Evolutionary conservation across 2,329 filamentous ascomycete genomes (phyloP).

Genomic region (Metarhizium anisopliae): DNA sequence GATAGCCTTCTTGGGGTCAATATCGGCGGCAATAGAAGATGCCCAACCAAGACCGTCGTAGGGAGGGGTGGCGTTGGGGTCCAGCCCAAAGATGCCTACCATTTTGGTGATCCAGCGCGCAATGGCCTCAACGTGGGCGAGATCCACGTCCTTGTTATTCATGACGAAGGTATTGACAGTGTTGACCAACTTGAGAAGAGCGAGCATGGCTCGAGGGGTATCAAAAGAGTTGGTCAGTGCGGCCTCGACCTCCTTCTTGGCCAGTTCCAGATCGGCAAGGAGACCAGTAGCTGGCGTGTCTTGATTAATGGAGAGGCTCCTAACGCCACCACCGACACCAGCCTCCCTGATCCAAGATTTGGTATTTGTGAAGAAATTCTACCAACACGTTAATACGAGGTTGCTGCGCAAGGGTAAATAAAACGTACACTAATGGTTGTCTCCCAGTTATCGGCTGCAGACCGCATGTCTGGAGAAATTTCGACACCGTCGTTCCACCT

Average conservation of each 20-base stretch:
- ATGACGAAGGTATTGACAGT: slow-evolving; percentile 59
- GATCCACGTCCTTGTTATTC: slow-evolving; percentile 35
- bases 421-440: slow-evolving; percentile 56
- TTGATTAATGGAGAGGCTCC: slow-evolving; percentile 28
- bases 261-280: slow-evolving; percentile 37
- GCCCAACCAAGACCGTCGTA: slow-evolving; percentile 51
- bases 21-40: slow-evolving; percentile 27
- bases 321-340: slow-evolving; percentile 23
- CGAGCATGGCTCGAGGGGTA: slow-evolving; percentile 68
- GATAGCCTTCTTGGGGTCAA: slow-evolving; percentile 37
- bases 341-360: slow-evolving; percentile 45
- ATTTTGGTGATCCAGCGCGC: slow-evolving; percentile 78
- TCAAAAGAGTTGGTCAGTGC: slow-evolving; percentile 81
- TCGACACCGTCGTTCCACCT: slow-evolving; percentile 88
- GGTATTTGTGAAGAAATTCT: slow-evolving; percentile 51
- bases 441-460: slow-evolving; percentile 70
- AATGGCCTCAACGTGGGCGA: slow-evolving; percentile 42
- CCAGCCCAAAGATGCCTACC: slow-evolving; percentile 75
- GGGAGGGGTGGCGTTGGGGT: slow-evolving; percentile 47
- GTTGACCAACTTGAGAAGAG: slow-evolving; percentile 70
- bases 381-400: slow-evolving; percentile 10
- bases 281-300: slow-evolving; percentile 23
- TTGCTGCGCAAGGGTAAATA: neutral
- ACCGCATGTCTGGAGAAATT: slow-evolving; percentile 75
- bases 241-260: slow-evolving; percentile 42